These are phyloP conservation scores for Diaporthe amygdali DNA, from an alignment of 2,329 filamentous ascomycete genomes.

Conservation along the genomic window DNA sequence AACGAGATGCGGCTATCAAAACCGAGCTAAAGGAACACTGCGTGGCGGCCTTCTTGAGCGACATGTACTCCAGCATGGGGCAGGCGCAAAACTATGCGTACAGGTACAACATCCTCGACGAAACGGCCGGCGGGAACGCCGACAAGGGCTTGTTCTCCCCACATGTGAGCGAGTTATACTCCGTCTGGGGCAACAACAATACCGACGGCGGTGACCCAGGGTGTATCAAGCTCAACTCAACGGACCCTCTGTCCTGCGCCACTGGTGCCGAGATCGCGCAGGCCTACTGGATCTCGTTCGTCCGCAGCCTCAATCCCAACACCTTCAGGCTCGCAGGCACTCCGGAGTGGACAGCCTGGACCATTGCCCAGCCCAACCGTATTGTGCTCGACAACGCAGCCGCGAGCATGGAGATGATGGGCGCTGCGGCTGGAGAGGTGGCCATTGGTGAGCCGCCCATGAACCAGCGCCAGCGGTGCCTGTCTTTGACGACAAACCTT, in stretches of 20 bases:
- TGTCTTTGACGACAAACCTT: not conserved
- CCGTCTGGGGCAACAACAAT: constrained; percentile 19
- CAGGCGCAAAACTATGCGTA: constrained; percentile 6
- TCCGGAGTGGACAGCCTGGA: constrained; percentile 26
- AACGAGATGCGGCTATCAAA: constrained; percentile 16
- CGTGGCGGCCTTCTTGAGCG: constrained; percentile 4
- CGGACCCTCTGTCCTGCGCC: constrained; percentile 18
- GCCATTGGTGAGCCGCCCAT: constrained; percentile 7
- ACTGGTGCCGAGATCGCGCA: constrained; percentile 15
- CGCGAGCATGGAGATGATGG: constrained; percentile 19
- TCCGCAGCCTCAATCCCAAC: constrained; percentile 24
- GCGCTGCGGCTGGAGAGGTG: constrained; percentile 8
- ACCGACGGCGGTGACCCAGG: constrained; percentile 19
- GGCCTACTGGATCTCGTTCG: constrained; percentile 28
- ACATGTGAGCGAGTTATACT: constrained; percentile 20
- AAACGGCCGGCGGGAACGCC: constrained; percentile 14
- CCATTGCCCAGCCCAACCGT: not conserved
- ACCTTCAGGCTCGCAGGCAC: constrained; percentile 1
- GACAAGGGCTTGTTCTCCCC: constrained; percentile 20
- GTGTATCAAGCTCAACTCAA: not conserved
- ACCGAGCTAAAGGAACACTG: constrained; percentile 19
- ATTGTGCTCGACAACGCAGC: constrained; percentile 5
- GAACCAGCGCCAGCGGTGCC: constrained; percentile 21
- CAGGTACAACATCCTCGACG: constrained; percentile 18
- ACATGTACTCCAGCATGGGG: constrained; percentile 9